A percentile compares a stretch with the other conserved stretches of the same genome.
Conservation (phyloP, 129 eudicot genomes). For the Rutidosis leptorrhynchoides region DNA sequence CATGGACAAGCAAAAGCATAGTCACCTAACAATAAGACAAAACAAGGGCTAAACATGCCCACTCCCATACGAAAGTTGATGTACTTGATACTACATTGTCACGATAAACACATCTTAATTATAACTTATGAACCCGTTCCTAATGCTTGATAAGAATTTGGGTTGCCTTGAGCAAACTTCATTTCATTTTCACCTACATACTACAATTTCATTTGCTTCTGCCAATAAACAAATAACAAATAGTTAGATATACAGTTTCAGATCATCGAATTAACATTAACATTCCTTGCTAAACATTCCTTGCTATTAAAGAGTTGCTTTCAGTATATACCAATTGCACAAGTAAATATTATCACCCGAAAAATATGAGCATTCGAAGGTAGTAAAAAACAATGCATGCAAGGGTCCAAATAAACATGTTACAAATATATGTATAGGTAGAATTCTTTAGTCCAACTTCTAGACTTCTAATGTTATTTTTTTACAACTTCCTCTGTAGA, state of each 20-base stretch:
- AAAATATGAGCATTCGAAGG: background rate
- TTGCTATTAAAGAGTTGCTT: background rate
- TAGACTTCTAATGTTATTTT: background rate
- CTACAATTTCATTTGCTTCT: slow-evolving; percentile 27
- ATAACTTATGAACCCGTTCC: slow-evolving; percentile 11
- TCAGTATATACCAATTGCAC: background rate
- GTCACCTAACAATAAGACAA: slow-evolving; percentile 13
- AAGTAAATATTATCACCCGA: background rate
- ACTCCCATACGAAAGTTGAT: slow-evolving; percentile 25
- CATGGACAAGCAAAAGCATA: slow-evolving; percentile 5
- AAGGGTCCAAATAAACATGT: background rate
- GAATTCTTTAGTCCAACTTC: background rate
- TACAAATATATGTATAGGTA: background rate
- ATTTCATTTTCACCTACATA: slow-evolving; percentile 29
- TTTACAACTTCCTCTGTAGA: background rate
- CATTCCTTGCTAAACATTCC: no score
- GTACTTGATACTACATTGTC: slow-evolving; percentile 21
- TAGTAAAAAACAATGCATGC: background rate
- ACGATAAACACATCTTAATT: slow-evolving; percentile 7
- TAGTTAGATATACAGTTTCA: background rate
- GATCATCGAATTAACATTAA: background rate
- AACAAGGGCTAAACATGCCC: slow-evolving; percentile 28
- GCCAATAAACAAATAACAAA: slow-evolving; percentile 16
- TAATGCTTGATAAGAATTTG: slow-evolving; percentile 21
- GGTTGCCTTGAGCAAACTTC: slow-evolving; percentile 15